These are phyloP conservation scores for Cicer judaicum DNA, from an alignment of 306 rosid species.

Conservation along the genomic window DNA sequence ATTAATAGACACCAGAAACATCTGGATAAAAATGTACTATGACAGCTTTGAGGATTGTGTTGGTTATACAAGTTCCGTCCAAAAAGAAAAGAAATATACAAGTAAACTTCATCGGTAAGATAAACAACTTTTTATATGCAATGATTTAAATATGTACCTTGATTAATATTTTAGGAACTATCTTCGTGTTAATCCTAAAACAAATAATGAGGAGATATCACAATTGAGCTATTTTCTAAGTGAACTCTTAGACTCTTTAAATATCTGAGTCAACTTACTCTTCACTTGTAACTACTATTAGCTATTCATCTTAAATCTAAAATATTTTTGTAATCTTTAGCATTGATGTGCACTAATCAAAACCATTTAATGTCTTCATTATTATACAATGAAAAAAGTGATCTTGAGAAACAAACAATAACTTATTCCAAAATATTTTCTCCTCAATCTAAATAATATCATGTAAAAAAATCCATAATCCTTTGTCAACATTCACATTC, in stretches of 20 bases:
- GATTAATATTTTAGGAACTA: background rate
- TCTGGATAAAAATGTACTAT: no score
- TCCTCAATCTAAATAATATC: no score
- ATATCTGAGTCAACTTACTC: background rate
- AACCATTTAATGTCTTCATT: background rate
- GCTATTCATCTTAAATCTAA: background rate
- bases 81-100: no score
- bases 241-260: background rate
- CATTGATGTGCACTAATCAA: background rate
- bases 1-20: no score
- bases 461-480: background rate
- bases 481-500: conserved; percentile 2
- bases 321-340: background rate
- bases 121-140: no score
- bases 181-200: no score
- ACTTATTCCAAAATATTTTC: background rate
- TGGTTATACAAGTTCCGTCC: no score
- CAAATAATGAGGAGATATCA: background rate
- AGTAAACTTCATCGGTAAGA: no score
- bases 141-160: no score
- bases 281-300: background rate
- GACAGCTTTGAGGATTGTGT: no score
- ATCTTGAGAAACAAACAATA: conserved; percentile 1
- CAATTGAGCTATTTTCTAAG: background rate
- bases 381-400: background rate